Evolutionary conservation across 495 filamentous ascomycete species (phyloP).

Genomic region (Penicillium crystallinum): DNA sequence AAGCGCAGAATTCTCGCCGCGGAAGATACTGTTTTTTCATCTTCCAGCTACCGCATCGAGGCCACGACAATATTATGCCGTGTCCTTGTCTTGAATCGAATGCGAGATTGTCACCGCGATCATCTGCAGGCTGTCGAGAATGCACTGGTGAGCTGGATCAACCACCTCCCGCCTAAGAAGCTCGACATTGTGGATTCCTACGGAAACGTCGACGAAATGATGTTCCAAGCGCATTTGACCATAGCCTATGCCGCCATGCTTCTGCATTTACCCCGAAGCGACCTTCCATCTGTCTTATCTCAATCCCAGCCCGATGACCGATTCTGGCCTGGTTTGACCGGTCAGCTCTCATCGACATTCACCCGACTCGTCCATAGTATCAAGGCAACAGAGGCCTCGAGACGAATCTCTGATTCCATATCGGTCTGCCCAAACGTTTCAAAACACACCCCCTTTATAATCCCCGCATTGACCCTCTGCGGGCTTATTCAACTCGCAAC

Average conservation of each 20-base stretch:
- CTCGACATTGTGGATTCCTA: constrained; percentile 41
- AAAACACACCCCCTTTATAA: constrained; percentile 35
- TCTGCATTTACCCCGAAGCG: constrained; percentile 38
- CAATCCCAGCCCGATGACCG: constrained; percentile 21
- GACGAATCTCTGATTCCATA: constrained; percentile 33
- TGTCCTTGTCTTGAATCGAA: constrained; percentile 32
- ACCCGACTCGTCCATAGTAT: constrained; percentile 38
- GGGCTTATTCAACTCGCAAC: constrained; percentile 40
- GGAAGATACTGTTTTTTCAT: constrained; percentile 35
- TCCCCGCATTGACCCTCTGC: constrained; percentile 29
- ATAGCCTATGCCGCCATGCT: constrained; percentile 40
- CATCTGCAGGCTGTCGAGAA: constrained; percentile 42
- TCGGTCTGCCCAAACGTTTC: constrained; percentile 36
- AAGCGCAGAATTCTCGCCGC: constrained; percentile 32
- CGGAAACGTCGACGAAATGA: constrained; percentile 43
- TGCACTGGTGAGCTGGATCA: constrained; percentile 42
- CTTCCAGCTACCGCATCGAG: constrained; percentile 42
- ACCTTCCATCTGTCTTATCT: constrained; percentile 29
- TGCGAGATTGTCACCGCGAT: constrained; percentile 34
- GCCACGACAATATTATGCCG: constrained; percentile 34
- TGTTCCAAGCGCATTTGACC: constrained; percentile 41
- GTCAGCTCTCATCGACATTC: constrained; percentile 32
- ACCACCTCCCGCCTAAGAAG: constrained; percentile 38
- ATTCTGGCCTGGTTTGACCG: constrained; percentile 25
- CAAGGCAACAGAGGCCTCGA: constrained; percentile 41